Evolutionary conservation across 2,329 filamentous ascomycete genomes (phyloP), one percentile per base, ranked within the genome.

Genomic region (Tolypocladium cylindrosporum): DNA sequence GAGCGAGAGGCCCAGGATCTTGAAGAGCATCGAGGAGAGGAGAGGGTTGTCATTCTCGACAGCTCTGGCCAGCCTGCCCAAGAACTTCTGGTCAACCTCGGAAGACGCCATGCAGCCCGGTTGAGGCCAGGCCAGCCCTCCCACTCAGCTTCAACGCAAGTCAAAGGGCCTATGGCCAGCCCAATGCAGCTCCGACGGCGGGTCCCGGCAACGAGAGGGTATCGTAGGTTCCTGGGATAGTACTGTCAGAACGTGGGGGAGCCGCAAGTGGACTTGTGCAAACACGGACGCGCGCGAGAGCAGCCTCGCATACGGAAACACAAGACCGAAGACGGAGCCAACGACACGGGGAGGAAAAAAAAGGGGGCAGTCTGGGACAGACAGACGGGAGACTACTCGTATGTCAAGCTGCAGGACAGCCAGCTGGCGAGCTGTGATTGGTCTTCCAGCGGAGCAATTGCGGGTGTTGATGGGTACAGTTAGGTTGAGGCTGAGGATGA

Each of bases 41-140:
- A 92, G 79, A 4, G 89, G 86, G 68, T 93, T 94, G 65, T 90
- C 86, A 60, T 82, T 77, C 69, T 87, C 86, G 65, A 91, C 91
- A 61, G 86, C 82, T 74, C 87, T 89, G 71, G 94, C 93, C 70
- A 96, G 87, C 69, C 86, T 87, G 75, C 91, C 91, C 68, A 99
- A 82, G 75, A 95, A 96, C 77, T 97, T 99, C 77, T 96, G 92
- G 73, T 99, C 94, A 61, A 97, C 91, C 75, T 96, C 91, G 61
- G 91, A 94, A 70, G 92, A 94, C 76, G 94, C 94, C 94, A 97
- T 99, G 62, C 70, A 68, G 67, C 56, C 50, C 2, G 36, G 2
- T 39, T 42, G 42, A 19, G 31, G 50, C 54, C 57, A 48, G 34
- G 11, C 52, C 57, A 53, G 19, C 21, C 42, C 43, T 58, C 54